These are phyloP conservation scores for Cardiospermum halicacabum DNA, from an alignment of 345 rosid genomes.

Conservation along the genomic window DNA sequence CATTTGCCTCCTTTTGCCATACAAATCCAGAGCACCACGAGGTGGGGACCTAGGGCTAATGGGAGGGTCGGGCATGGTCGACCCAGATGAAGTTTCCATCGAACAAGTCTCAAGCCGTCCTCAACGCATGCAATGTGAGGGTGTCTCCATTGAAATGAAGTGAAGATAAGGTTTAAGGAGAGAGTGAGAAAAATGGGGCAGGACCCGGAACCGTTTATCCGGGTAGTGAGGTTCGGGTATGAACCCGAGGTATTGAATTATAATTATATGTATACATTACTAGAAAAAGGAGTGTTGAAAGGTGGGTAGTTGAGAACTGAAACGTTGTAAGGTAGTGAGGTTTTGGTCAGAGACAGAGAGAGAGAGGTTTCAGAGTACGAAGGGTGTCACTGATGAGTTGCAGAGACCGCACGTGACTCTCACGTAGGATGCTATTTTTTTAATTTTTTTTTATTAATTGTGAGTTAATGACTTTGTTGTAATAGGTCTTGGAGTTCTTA, in stretches of 20 bases:
- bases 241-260: too few relatives aligned
- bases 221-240: too few relatives aligned
- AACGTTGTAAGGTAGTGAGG: slow-evolving; percentile 6
- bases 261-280: slow-evolving; percentile 1
- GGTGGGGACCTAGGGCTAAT: slow-evolving; percentile 38
- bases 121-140: background rate
- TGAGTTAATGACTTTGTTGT: background rate
- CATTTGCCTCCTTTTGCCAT: slow-evolving; percentile 38
- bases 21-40: slow-evolving; percentile 35
- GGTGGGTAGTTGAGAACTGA: slow-evolving; percentile 6
- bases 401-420: slow-evolving; percentile 35
- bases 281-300: background rate
- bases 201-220: too few relatives aligned
- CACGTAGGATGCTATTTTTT: slow-evolving; percentile 2
- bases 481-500: background rate
- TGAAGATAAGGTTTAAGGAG: background rate
- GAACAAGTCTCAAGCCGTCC: background rate
- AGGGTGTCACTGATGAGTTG: background rate
- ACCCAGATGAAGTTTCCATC: slow-evolving; percentile 20
- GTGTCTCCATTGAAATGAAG: slow-evolving; percentile 10
- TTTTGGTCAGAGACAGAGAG: slow-evolving; percentile 5
- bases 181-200: too few relatives aligned
- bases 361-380: slow-evolving; percentile 9
- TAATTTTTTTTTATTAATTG: too few relatives aligned
- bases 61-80: slow-evolving; percentile 13